Base-by-base conservation (phyloP, 768 basidiomycete genomes). In the Dioszegia aurantiaca region DNA sequence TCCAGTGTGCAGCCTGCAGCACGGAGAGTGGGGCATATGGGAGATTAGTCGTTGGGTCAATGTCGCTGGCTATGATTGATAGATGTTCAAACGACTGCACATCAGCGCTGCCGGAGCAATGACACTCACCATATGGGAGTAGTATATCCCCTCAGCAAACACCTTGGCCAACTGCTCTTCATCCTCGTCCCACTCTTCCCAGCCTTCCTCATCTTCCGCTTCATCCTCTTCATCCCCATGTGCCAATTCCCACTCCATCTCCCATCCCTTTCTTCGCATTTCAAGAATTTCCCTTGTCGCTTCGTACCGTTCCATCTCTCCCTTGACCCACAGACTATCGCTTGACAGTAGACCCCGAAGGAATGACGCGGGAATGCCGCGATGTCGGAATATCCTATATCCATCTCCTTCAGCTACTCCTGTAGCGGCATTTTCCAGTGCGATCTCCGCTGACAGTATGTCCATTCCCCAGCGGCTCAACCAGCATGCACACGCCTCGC, bases 401-500 rank as follows among this genome's bases (percentile, higher is more conserved):
- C 21, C 42, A 9, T 37, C 43, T n/a, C 19, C 27, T 48, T 2
- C 30, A 54, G 28, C 19, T 40, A 3, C 11, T 40, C 53, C 11
- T 21, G 2, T 23, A 6, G 24, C 14, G 37, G 33, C 2, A 36
- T 23, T 23, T 11, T 2, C 21, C 12, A 33, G 26, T 14, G 30
- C 36, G 17, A 40, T n/a, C 63, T 85, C 82, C 68, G 90, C 88
- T 30, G 82, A 68, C n/a, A 94, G 80, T 61, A 94, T 81, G 70
- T 95, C 91, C 12, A 78, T 72, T 0, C 86, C 89, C 92, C 92
- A 97, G 42, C 89, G 81, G 0, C 86, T 82, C 17, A 95, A 80
- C 90, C 91, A 97, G 74, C 87, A 89, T 2, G 83, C 83, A 64
- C 87, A 86, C 0, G 89, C 87, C 76, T 94, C 90, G 12, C 92